Percentiles rank a stretch among this genome's conserved stretches.
Conservation (phyloP, 768 basidiomycete species). For the Suillus alpinus region DNA sequence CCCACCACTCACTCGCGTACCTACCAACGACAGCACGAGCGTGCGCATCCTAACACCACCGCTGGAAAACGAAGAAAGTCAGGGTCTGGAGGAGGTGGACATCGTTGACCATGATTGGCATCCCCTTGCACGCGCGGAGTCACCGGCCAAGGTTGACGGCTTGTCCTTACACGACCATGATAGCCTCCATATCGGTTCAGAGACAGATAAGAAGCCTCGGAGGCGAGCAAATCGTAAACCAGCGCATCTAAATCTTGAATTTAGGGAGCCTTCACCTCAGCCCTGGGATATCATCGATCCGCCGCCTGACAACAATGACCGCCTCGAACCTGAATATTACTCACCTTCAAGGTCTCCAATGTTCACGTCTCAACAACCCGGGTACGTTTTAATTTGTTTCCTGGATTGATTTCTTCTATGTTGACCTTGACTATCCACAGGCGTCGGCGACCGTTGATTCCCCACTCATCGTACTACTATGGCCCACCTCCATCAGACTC, state of each 20-base stretch:
- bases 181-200: slow-evolving; percentile 10
- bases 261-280: slow-evolving; percentile 53
- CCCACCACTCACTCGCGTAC: slow-evolving; percentile 28
- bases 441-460: slow-evolving; percentile 49
- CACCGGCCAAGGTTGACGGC: slow-evolving; percentile 11
- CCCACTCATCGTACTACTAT: slow-evolving; percentile 81
- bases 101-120: slow-evolving; percentile 24
- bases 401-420: slow-evolving; percentile 5
- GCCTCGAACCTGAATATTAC: slow-evolving; percentile 33
- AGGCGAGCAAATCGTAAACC: slow-evolving; percentile 30
- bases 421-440: slow-evolving; percentile 25
- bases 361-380: slow-evolving; percentile 41
- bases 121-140: slow-evolving; percentile 17
- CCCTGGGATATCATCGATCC: slow-evolving; percentile 65
- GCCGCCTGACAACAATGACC: slow-evolving; percentile 38
- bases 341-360: slow-evolving; percentile 42
- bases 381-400: slow-evolving; percentile 32
- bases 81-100: slow-evolving; percentile 18
- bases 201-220: slow-evolving; percentile 28
- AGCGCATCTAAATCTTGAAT: slow-evolving; percentile 49
- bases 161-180: slow-evolving; percentile 12
- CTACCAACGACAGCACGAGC: slow-evolving; percentile 15
- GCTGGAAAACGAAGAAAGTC: slow-evolving; percentile 5
- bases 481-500: slow-evolving; percentile 75
- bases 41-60: not conserved